phyloP scores from a whole-genome alignment of 2,329 filamentous ascomycete genomes.

The Calonectria pauciramosa region DNA sequence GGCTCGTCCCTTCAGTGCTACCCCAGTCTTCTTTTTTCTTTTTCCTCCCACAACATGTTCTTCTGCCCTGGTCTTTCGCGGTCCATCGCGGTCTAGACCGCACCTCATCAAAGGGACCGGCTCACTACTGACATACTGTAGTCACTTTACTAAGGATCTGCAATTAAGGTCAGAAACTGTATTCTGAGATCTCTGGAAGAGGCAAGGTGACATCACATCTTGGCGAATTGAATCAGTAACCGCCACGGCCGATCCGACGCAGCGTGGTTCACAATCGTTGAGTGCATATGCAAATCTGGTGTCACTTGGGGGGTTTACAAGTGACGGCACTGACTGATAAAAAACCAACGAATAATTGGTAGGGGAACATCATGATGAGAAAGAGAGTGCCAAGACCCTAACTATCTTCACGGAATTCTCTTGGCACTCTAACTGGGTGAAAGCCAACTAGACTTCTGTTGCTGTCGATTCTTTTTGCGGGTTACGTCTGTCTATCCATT shows the following conservation, averaged over 20 bases:
- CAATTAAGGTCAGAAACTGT: background rate
- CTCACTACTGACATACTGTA: background rate
- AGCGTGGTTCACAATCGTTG: background rate
- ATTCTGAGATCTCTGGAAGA: background rate
- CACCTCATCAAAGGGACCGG: background rate
- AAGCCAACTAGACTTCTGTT: background rate
- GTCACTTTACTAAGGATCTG: background rate
- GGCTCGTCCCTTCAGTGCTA: background rate
- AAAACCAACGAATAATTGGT: background rate
- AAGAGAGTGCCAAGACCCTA: background rate
- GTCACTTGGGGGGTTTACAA: background rate
- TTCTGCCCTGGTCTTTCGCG: background rate
- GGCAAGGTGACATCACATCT: background rate
- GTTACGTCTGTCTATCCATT: background rate
- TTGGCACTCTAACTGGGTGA: background rate
- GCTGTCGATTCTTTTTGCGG: background rate
- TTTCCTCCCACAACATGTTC: background rate
- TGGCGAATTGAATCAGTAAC: background rate
- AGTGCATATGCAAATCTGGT: background rate
- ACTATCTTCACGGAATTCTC: background rate
- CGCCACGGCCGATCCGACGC: background rate
- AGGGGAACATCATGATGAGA: background rate
- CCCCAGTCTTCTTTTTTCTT: background rate
- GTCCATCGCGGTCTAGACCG: background rate
- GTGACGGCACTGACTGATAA: too few species aligned